Evolutionary conservation across 1,284 basidiomycete species (phyloP).

Genomic region (Irpex sp.): DNA sequence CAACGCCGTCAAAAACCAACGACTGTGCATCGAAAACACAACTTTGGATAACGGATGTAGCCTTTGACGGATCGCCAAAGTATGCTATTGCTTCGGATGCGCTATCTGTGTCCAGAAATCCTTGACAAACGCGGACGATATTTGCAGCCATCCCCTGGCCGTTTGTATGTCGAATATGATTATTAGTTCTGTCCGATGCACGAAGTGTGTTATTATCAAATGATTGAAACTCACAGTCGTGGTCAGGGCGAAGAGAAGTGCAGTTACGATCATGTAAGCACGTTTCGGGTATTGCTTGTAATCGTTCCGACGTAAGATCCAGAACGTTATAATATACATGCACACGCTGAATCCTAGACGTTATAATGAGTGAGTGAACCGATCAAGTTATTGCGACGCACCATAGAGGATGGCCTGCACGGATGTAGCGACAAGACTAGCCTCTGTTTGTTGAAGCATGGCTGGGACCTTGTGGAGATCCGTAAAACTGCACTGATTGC

Average conservation of each 20-base stretch:
- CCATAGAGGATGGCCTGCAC: constrained; percentile 35
- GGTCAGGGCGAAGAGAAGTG: constrained; percentile 28
- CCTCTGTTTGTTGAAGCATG: constrained; percentile 22
- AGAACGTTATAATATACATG: constrained; percentile 35
- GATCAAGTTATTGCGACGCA: constrained; percentile 12
- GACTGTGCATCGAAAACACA: constrained; percentile 41
- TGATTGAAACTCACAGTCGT: constrained; percentile 26
- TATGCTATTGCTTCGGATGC: constrained; percentile 22
- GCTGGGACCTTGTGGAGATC: neutral
- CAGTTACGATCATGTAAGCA: constrained; percentile 20
- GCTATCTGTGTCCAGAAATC: constrained; percentile 19
- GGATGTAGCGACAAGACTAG: constrained; percentile 31
- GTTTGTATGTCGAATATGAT: neutral
- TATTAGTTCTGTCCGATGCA: neutral
- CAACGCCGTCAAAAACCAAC: constrained; percentile 39
- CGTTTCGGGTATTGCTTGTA: constrained; percentile 25
- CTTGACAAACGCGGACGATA: constrained; percentile 27
- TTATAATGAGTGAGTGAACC: neutral
- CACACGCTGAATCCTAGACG: constrained; percentile 31
- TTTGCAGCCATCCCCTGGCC: constrained; percentile 32
- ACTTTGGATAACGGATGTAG: constrained; percentile 37
- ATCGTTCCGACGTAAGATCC: constrained; percentile 31
- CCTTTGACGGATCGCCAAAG: constrained; percentile 32
- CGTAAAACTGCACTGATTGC: too few species aligned
- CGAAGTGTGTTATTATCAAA: neutral